phyloP scores from a whole-genome alignment of 352 stramenopile genomes.

The Blastocystis sp. region DNA sequence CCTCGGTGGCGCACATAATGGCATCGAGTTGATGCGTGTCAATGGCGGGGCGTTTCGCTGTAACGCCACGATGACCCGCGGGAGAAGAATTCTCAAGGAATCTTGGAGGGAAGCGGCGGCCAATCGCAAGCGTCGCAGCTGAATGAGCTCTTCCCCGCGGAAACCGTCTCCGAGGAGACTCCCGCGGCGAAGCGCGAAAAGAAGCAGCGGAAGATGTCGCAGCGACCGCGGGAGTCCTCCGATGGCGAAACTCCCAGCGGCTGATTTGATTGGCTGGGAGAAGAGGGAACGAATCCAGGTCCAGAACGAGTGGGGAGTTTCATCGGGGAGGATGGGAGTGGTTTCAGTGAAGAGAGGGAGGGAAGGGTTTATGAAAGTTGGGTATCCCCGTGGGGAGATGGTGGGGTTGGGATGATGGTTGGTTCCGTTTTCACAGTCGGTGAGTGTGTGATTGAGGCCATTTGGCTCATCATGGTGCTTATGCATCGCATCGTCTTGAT shows the following conservation, averaged over 20 bases:
- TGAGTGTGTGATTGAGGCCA: too few species aligned
- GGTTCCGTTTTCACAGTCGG: too few species aligned
- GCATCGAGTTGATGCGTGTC: neutral
- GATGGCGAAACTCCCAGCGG: too few species aligned
- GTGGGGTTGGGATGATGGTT: too few species aligned
- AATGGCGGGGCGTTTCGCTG: neutral
- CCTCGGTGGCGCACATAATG: too few species aligned
- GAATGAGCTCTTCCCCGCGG: neutral
- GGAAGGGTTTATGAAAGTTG: too few species aligned
- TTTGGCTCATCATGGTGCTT: too few species aligned
- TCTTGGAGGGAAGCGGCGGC: neutral
- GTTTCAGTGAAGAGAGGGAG: too few species aligned
- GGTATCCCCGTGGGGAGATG: too few species aligned
- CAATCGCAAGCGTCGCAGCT: neutral
- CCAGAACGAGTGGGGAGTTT: too few species aligned
- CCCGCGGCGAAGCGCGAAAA: neutral
- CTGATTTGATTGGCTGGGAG: neutral
- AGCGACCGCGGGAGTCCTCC: neutral
- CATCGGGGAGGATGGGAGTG: too few species aligned
- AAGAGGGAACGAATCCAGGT: neutral
- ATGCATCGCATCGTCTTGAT: too few species aligned
- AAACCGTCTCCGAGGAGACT: slow-evolving; percentile 18
- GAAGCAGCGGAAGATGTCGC: neutral
- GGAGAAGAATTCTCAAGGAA: neutral
- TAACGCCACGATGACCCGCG: neutral